Percentiles rank a stretch among this genome's conserved stretches.
Evolutionary conservation across 2,329 filamentous ascomycete genomes (phyloP).

Genomic region (Corynespora cassiicola): DNA sequence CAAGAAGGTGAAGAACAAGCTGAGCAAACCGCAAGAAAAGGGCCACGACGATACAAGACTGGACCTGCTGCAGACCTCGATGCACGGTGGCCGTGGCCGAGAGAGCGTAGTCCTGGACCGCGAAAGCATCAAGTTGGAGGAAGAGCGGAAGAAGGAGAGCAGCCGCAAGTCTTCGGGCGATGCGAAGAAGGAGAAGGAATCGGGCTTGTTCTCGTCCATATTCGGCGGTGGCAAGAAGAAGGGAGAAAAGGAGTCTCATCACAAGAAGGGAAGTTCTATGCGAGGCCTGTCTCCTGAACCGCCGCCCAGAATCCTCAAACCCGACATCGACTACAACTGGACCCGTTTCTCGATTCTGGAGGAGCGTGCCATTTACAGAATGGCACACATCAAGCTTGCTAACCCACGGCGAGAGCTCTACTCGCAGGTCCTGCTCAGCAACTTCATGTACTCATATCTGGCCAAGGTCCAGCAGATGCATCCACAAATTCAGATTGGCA

Average conservation of each 20-base stretch:
- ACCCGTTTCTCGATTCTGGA: slow-evolving; percentile 93
- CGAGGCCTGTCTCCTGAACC: slow-evolving; percentile 81
- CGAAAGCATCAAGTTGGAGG: slow-evolving; percentile 75
- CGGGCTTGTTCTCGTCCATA: slow-evolving; percentile 86
- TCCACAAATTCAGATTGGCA: slow-evolving; percentile 90
- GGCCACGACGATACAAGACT: slow-evolving; percentile 79
- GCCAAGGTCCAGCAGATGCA: slow-evolving; percentile 99
- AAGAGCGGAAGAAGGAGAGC: slow-evolving; percentile 83
- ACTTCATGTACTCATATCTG: slow-evolving; percentile 99
- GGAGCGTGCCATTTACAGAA: slow-evolving; percentile 95
- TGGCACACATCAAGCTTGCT: slow-evolving; percentile 99
- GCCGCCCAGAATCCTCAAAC: slow-evolving; percentile 72
- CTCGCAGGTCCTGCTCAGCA: slow-evolving; percentile 94
- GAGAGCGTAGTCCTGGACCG: slow-evolving; percentile 87
- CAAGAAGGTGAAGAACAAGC: slow-evolving; percentile 65
- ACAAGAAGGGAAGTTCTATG: slow-evolving; percentile 75
- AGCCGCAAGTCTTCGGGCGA: slow-evolving; percentile 72
- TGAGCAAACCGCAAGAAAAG: slow-evolving; percentile 64
- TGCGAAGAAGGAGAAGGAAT: slow-evolving; percentile 85
- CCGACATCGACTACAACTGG: slow-evolving; percentile 96
- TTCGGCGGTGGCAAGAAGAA: slow-evolving; percentile 93
- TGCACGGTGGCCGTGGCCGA: slow-evolving; percentile 73
- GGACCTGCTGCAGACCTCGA: slow-evolving; percentile 86
- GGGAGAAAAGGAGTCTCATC: slow-evolving; percentile 73
- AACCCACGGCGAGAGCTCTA: slow-evolving; percentile 91